A percentile compares a stretch with the other conserved stretches of the same genome.
phyloP scores from a whole-genome alignment of 2,329 filamentous ascomycete species.

The Elsinoe perseae region DNA sequence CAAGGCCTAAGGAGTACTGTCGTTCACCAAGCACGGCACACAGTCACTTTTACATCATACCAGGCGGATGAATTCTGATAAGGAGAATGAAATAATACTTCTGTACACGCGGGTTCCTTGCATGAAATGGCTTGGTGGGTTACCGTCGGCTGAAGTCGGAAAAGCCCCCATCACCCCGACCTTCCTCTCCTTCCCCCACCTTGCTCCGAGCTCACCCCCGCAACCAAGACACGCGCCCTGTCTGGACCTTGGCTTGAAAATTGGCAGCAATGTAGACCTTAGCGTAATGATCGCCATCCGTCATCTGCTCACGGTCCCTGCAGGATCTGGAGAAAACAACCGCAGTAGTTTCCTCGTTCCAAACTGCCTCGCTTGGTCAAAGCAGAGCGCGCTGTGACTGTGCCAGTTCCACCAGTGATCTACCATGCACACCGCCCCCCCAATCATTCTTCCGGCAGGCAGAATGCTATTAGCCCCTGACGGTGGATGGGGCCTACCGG shows the following conservation, averaged over 20 bases:
- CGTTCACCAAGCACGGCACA: background rate
- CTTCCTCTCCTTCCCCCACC: background rate
- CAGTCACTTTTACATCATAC: background rate
- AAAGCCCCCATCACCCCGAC: background rate
- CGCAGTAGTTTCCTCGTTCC: background rate
- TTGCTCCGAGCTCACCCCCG: slow-evolving; percentile 10
- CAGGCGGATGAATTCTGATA: slow-evolving; percentile 1
- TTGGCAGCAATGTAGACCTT: slow-evolving; percentile 1
- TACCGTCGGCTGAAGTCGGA: background rate
- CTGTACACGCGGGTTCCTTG: background rate
- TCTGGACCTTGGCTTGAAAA: slow-evolving; percentile 3
- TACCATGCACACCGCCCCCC: background rate
- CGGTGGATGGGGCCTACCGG: background rate
- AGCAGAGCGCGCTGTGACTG: background rate
- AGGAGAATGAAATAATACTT: background rate
- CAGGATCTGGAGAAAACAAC: slow-evolving; percentile 4
- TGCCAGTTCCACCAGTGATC: slow-evolving; percentile 1
- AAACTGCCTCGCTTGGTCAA: background rate
- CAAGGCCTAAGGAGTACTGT: background rate
- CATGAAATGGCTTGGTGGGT: background rate
- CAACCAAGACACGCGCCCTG: slow-evolving; percentile 1
- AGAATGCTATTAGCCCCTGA: background rate
- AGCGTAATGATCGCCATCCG: background rate
- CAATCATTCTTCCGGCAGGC: background rate
- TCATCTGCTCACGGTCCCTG: background rate